Conservation (phyloP, 1,284 basidiomycete genomes). For the Fomitiporia mediterranea region DNA sequence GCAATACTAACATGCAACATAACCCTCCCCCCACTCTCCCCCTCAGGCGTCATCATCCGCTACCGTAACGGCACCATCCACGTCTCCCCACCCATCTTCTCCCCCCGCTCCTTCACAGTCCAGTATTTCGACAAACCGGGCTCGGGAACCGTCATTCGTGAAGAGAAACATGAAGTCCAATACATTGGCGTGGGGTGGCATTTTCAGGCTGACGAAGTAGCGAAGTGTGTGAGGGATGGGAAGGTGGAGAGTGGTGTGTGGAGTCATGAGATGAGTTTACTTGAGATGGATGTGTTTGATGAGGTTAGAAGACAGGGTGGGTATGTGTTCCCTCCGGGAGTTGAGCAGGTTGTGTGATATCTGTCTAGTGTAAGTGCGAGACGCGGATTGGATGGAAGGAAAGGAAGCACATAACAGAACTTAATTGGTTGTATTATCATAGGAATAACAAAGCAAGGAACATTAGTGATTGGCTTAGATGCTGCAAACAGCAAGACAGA, state of each 20-base stretch:
- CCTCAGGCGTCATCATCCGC: slow-evolving; percentile 55
- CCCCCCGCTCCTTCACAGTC: slow-evolving; percentile 58
- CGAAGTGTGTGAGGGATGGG: slow-evolving; percentile 70
- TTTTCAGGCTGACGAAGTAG: slow-evolving; percentile 82
- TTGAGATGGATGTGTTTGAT: slow-evolving; percentile 80
- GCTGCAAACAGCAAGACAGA: too few relatives aligned
- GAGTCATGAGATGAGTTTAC: slow-evolving; percentile 70
- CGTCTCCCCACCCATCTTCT: slow-evolving; percentile 58
- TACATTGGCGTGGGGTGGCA: slow-evolving; percentile 65
- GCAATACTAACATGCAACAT: slow-evolving; percentile 65
- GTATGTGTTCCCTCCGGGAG: slow-evolving; percentile 43
- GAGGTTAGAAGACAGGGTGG: slow-evolving; percentile 58
- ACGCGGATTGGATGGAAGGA: not conserved
- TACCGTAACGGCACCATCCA: slow-evolving; percentile 65
- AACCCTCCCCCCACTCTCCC: slow-evolving; percentile 39
- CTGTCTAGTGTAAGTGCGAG: too few relatives aligned
- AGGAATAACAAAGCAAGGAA: too few relatives aligned
- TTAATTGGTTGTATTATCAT: too few relatives aligned
- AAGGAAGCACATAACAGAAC: too few relatives aligned
- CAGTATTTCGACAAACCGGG: slow-evolving; percentile 55
- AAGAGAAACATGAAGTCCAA: slow-evolving; percentile 51
- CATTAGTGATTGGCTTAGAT: too few relatives aligned
- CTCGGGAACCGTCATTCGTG: slow-evolving; percentile 42
- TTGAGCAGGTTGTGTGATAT: slow-evolving; percentile 39
- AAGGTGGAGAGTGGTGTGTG: slow-evolving; percentile 72